phyloP scores from a whole-genome alignment of 148 eudicot genomes.

The Vaccinium vitisidaea region DNA sequence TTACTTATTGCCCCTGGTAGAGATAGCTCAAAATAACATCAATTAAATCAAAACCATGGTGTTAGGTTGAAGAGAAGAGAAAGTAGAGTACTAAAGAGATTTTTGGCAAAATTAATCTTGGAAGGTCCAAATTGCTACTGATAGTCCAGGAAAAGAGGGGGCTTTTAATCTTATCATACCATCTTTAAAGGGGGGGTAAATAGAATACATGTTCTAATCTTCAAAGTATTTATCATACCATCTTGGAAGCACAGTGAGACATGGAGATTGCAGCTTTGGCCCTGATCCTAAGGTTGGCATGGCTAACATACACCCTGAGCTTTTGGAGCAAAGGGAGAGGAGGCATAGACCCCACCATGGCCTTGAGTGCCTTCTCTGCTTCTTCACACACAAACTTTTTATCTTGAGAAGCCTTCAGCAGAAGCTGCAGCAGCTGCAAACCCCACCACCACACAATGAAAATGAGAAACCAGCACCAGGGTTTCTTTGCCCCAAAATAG shows the following conservation, averaged over 20 bases:
- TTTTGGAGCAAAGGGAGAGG: conserved; percentile 71
- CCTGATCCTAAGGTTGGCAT: conserved; percentile 68
- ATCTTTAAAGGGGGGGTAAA: conserved; percentile 28
- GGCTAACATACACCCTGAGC: conserved; percentile 62
- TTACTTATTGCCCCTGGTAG: background rate
- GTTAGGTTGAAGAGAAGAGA: background rate
- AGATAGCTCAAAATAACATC: background rate
- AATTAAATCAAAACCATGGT: background rate
- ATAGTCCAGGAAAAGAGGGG: background rate
- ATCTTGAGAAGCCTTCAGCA: conserved; percentile 91
- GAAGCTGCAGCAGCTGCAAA: conserved; percentile 72
- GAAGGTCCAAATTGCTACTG: background rate
- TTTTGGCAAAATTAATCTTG: background rate
- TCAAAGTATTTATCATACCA: conserved; percentile 39
- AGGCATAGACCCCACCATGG: conserved; percentile 61
- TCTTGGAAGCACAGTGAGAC: conserved; percentile 70
- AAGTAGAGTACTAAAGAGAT: background rate
- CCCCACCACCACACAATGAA: background rate
- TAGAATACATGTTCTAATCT: background rate
- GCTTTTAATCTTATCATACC: conserved; percentile 30
- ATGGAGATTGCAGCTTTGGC: conserved; percentile 89
- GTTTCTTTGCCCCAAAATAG: background rate
- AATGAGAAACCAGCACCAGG: background rate
- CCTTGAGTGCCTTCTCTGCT: conserved; percentile 70
- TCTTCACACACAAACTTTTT: conserved; percentile 96